phyloP scores from a whole-genome alignment of 768 basidiomycete genomes.

The Leccinum uliginosum region DNA sequence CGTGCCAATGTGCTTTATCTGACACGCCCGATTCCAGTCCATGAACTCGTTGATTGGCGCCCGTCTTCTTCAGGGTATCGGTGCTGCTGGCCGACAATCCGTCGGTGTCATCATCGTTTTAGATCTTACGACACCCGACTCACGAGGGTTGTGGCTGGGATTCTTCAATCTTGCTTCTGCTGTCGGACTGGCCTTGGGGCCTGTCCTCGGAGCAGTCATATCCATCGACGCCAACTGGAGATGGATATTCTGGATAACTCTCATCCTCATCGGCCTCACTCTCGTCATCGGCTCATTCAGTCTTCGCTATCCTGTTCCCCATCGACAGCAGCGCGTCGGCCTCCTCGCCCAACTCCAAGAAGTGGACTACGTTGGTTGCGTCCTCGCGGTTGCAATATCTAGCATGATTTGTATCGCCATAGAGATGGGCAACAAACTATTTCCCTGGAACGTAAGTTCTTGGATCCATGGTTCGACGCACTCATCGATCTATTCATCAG shows the following conservation, averaged over 20 bases:
- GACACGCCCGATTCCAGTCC: slow-evolving; percentile 20
- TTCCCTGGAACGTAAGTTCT: slow-evolving; percentile 31
- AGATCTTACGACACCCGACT: slow-evolving; percentile 34
- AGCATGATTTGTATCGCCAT: slow-evolving; percentile 35
- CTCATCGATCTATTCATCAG: slow-evolving; percentile 14
- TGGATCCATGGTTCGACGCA: background rate
- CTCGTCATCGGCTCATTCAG: slow-evolving; percentile 23
- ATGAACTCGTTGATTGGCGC: slow-evolving; percentile 33
- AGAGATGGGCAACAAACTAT: slow-evolving; percentile 36
- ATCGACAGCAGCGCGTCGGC: slow-evolving; percentile 28
- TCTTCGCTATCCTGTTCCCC: slow-evolving; percentile 31
- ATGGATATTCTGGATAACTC: slow-evolving; percentile 44
- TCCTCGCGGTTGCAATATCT: slow-evolving; percentile 31
- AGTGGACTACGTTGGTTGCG: slow-evolving; percentile 31
- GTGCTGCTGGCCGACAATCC: slow-evolving; percentile 34
- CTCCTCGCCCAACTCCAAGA: slow-evolving; percentile 31
- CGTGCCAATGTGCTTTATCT: background rate
- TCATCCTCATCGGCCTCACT: slow-evolving; percentile 31
- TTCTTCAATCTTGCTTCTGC: slow-evolving; percentile 36
- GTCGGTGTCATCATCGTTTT: slow-evolving; percentile 34
- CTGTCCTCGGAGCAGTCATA: slow-evolving; percentile 43
- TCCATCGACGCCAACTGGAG: slow-evolving; percentile 41
- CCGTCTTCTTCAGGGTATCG: slow-evolving; percentile 35
- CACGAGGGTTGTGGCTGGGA: slow-evolving; percentile 34
- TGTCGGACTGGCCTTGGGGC: slow-evolving; percentile 43